Conservation (phyloP, 306 rosid genomes). For the Sphenostylis stenocarpa region DNA sequence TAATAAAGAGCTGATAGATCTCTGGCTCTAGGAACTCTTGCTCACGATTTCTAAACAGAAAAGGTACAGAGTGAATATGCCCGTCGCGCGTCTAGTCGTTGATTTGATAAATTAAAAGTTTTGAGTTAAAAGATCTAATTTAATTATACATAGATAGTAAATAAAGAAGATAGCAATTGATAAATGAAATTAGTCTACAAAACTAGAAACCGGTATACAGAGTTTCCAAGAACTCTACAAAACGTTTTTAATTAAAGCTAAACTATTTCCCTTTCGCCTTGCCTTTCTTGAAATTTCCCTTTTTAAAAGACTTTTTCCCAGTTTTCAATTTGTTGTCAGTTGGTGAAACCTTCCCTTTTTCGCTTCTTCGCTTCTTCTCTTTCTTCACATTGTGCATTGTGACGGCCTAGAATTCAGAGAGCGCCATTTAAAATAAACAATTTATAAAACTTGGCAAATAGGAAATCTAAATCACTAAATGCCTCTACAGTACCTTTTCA, state of each 20-base stretch:
- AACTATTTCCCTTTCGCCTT: slow-evolving; percentile 53
- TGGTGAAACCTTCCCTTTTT: slow-evolving; percentile 44
- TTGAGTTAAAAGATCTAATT: background rate
- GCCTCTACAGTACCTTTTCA: slow-evolving; percentile 55
- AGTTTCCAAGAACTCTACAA: slow-evolving; percentile 22
- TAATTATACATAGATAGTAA: background rate
- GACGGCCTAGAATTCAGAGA: slow-evolving; percentile 59
- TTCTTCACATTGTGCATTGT: slow-evolving; percentile 73
- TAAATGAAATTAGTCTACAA: slow-evolving; percentile 25
- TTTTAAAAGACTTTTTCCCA: slow-evolving; percentile 52
- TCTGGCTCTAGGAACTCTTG: background rate
- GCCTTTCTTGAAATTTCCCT: slow-evolving; percentile 58
- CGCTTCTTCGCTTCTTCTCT: slow-evolving; percentile 58
- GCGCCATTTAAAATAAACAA: background rate
- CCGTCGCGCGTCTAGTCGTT: background rate
- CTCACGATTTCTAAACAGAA: background rate
- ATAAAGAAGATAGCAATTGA: background rate
- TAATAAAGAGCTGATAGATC: background rate
- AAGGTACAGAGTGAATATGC: background rate
- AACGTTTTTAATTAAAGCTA: slow-evolving; percentile 15
- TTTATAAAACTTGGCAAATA: background rate
- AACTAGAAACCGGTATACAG: slow-evolving; percentile 27
- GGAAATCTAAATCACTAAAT: slow-evolving; percentile 18
- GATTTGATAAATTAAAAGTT: background rate
- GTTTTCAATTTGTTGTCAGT: slow-evolving; percentile 69